Evolutionary conservation across 768 basidiomycete species (phyloP).

Genomic region (Suillus placidus): DNA sequence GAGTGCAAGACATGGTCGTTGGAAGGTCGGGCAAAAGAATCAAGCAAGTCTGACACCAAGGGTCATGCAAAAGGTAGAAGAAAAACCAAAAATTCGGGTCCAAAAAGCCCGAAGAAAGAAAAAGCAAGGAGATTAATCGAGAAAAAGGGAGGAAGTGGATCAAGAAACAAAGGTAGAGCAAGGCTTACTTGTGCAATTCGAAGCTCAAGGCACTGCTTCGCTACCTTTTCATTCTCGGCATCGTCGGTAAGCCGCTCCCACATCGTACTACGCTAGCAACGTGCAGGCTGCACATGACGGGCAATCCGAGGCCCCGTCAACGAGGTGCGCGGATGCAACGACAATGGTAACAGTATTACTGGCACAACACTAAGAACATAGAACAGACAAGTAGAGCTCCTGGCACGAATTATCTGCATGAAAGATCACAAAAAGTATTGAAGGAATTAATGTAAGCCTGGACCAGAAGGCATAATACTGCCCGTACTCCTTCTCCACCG

Average conservation of each 20-base stretch:
- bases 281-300: background rate
- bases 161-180: constrained; percentile 42
- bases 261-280: too few species aligned
- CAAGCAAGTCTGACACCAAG: background rate
- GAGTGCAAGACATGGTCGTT: constrained; percentile 41
- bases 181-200: constrained; percentile 25
- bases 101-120: constrained; percentile 5
- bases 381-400: background rate
- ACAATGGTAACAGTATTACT: background rate
- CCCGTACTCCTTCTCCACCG: constrained; percentile 28
- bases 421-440: too few species aligned
- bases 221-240: background rate
- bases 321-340: background rate
- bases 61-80: background rate
- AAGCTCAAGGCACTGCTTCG: background rate
- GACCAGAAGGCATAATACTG: constrained; percentile 29
- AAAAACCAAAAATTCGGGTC: background rate
- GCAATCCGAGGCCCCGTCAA: background rate
- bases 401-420: background rate
- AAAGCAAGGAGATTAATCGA: background rate
- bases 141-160: background rate
- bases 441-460: constrained; percentile 41
- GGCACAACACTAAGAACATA: background rate
- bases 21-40: background rate
- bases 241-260: background rate